Base-by-base conservation (phyloP, 106 monocot genomes). In the Dendrobium huoshanense region DNA sequence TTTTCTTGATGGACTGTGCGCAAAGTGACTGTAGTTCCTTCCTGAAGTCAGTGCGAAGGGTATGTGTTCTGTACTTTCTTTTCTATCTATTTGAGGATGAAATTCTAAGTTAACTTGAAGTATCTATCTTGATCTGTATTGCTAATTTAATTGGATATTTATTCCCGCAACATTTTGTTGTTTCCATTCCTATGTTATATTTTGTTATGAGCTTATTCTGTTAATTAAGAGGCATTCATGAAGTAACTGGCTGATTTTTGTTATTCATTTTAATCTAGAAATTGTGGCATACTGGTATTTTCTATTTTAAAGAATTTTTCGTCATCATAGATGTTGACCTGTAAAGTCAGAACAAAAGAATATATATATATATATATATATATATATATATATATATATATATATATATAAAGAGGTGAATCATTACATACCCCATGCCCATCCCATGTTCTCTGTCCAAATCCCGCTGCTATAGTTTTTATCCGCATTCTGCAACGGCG, bases 1-100 rank as follows among this genome's bases (percentile, higher is more conserved):
- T 97, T 55, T 92, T 84, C 80, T 81, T 90, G 61, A 94, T 97
- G 84, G 97, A 97, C 47, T 97, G 97, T 68, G 89, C 88, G 5
- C 65, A 79, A 70, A 97, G 94, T 85, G 97, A 97, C 56, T 97
- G 97, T 75, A 77, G 58, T 48, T 82, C 79, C 49, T 79, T 86
- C 64, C 76, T 94, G 73, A 85, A 70, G 27, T 54, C 75, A 64
- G 49, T 78, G 43, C 89, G 89, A 74, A 92, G 89, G 97, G 97
- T 97, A 94, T 74, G 43, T 74, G n/a, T 43, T 41, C 74, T 22
- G 19, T 7, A 42, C 6, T 74, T 43, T 44, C 7, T 74, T 44
- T 43, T 33, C 44, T 42, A n/a, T 74, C 44, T n/a, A 43, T 74
- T 74, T 74, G 33, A 70, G n/a, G 61, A 61, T 61, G 70, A 70